Base-by-base conservation (phyloP, 2,329 filamentous ascomycete species). In the Chaetomium olivaceum region DNA sequence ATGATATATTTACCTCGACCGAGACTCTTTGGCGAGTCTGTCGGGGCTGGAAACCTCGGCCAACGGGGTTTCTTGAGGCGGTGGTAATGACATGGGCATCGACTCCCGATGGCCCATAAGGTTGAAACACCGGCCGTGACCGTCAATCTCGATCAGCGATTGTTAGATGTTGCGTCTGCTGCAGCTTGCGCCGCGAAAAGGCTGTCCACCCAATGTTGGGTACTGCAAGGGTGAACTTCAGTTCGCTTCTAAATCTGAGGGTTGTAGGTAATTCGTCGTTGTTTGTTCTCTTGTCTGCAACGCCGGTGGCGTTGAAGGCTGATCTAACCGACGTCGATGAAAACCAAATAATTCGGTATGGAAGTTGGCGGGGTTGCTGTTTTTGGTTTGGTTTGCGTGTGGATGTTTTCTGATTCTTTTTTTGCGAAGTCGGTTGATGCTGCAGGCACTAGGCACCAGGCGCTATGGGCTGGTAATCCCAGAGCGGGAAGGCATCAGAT, bases 11-110 rank as follows among this genome's bases (percentile, higher is more conserved):
- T 14, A 46, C 21, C 7, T 8, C 31, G 46, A 36, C 16, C 3
- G 23, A 19, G 29, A 21, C 48, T 39, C 50, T 56, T 16, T 19
- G 33, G 33, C 14, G 33, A 57, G 33, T 14, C 55, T 43, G 57
- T 57, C 61, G 57, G 60, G 33, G 36, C 62, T 56, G 59, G 64
- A 43, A 61, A 43, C 48, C 63, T 66, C 52, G 63, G 59, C 67
- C 68, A 63, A 71, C 66, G 67, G 67, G 67, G 16, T 43, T 65
- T 64, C 67, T 59, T 57, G 27, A 51, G 16, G 27, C 52, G n/a
- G 36, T 29, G 31, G 52, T 19, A 31, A 25, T 48, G 21, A 51
- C 48, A 46, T 56, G 61, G 59, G 56, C 57, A 23, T 19, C 55
- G 46, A 11, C 46, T 29, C 23, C 63, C 62, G 61, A 62, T 31